phyloP scores from a whole-genome alignment of 345 rosid genomes.

The Eucalyptus curtisii region DNA sequence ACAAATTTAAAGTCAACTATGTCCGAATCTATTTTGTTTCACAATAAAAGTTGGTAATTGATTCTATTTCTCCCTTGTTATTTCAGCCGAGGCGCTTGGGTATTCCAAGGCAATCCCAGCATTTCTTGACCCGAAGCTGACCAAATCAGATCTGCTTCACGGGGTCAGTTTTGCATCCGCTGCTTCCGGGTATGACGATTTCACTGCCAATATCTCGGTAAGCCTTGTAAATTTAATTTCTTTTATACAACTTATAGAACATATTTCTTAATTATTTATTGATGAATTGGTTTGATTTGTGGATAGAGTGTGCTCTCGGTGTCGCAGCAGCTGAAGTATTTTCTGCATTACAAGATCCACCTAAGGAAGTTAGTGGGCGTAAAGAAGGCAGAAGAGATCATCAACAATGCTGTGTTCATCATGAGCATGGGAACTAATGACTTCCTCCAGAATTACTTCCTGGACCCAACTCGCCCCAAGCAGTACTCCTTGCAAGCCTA shows the following conservation, averaged over 20 bases:
- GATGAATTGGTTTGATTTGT: not conserved
- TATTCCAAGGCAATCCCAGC: conserved; percentile 44
- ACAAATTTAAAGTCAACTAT: not conserved
- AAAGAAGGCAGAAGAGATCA: conserved; percentile 28
- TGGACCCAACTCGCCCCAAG: conserved; percentile 54
- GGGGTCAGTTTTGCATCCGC: conserved; percentile 95
- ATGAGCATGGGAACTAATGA: conserved; percentile 85
- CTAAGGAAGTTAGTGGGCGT: conserved; percentile 38
- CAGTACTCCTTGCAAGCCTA: conserved; percentile 42
- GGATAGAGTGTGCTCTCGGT: conserved; percentile 53
- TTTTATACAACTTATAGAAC: not conserved
- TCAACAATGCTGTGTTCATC: conserved; percentile 33
- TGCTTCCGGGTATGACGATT: conserved; percentile 82
- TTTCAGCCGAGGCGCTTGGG: conserved; percentile 61
- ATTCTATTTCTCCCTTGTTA: not conserved
- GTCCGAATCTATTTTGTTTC: not conserved
- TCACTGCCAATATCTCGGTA: conserved; percentile 79
- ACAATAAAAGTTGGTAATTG: not conserved
- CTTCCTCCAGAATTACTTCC: conserved; percentile 62
- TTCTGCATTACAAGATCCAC: conserved; percentile 59
- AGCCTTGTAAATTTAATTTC: not conserved
- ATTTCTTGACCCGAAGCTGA: conserved; percentile 50
- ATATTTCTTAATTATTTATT: not conserved
- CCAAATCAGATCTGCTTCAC: conserved; percentile 27
- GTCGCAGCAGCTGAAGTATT: conserved; percentile 43